Evolutionary conservation across 192 early-diverging fungal genomes (phyloP), one percentile per base, ranked within the genome.

Genomic region (Geranomyces michiganensis): DNA sequence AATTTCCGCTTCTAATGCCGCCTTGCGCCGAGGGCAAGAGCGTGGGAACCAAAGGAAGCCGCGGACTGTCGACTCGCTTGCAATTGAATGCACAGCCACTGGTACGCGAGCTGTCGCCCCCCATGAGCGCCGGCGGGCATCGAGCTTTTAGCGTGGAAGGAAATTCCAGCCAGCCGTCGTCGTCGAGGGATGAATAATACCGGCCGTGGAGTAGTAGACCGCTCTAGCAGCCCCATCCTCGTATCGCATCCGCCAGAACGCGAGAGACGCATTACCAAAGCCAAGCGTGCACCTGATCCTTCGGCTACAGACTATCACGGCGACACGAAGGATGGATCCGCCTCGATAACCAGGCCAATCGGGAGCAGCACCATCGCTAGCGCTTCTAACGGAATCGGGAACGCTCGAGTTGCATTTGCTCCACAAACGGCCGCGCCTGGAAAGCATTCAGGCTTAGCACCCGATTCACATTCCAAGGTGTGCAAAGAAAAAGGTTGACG

Each of bases 161-260:
- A n/a, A n/a, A n/a, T n/a, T n/a, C n/a, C n/a, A n/a, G n/a, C n/a
- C n/a, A n/a, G n/a, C n/a, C n/a, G n/a, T n/a, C n/a, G n/a, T n/a
- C n/a, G n/a, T n/a, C n/a, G n/a, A n/a, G n/a, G n/a, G n/a, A n/a
- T n/a, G n/a, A n/a, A n/a, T n/a, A n/a, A 41, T 41, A 41, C 36
- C 3, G 10, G 36, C 36, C 36, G 36, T 41, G 10, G 36, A 41
- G 36, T 10, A 10, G 36, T 10, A 10, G 36, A 41, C 36, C 36
- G 36, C 36, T 41, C 36, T 10, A 3, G 36, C 51, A 53, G 51
- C 24, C 51, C 51, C 51, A 53, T 53, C 51, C 51, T 53, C 7
- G 51, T 53, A 8, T 8, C 58, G 22, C 58, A 33, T 7, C 58
- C 58, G 22, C 58, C 58, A 27, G 58, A 60, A 60, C 58, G 58